Conservation (phyloP, 495 filamentous ascomycete genomes). For the Lepidopterella palustris region DNA sequence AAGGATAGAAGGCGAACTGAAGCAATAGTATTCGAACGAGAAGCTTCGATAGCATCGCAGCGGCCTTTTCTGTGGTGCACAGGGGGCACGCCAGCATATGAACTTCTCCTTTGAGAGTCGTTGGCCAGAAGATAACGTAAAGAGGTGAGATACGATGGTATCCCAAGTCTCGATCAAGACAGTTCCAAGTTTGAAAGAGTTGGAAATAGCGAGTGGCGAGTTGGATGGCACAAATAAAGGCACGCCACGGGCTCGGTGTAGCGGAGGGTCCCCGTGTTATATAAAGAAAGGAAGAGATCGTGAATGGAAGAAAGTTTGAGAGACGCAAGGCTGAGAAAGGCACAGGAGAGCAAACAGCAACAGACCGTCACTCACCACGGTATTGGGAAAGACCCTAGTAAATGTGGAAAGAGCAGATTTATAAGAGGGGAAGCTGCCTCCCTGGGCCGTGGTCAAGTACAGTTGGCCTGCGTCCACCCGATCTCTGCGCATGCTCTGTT, state of each 20-base stretch:
- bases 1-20: neutral
- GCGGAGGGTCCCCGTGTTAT: neutral
- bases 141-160: too few species aligned
- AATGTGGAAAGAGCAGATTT: neutral
- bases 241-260: neutral
- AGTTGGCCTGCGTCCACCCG: too few species aligned
- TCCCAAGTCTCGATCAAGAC: too few species aligned
- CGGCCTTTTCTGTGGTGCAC: neutral
- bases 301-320: neutral
- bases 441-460: too few species aligned
- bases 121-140: too few species aligned
- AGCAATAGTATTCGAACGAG: neutral
- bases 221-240: too few species aligned
- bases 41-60: neutral
- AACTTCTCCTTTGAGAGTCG: too few species aligned
- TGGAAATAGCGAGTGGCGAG: neutral
- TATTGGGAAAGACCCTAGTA: neutral
- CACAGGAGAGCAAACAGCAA: neutral
- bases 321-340: neutral
- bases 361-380: neutral
- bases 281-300: neutral
- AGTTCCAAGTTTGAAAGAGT: neutral
- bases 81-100: neutral
- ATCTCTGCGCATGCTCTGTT: too few species aligned
- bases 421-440: neutral